Base-by-base conservation (phyloP, 345 rosid genomes). In the Populus pruinosa region DNA sequence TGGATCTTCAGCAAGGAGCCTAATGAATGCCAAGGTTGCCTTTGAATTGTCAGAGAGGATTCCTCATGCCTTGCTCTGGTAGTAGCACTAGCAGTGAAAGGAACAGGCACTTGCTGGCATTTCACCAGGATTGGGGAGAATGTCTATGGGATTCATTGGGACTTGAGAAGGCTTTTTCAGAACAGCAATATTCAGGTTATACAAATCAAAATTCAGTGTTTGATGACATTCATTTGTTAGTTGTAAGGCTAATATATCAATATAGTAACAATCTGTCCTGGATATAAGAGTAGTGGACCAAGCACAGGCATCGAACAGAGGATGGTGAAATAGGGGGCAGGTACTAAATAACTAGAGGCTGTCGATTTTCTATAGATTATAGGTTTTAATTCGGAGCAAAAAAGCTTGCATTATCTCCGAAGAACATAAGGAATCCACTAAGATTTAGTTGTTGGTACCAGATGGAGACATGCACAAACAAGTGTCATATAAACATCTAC, bases 11-110 rank as follows among this genome's bases (percentile, higher is more conserved):
- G 76, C 96, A 90, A 62, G 99, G 99, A n/a, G 20, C 93, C 8
- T 63, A 31, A 96, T 94, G 99, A 96, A 96, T 62, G 87, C 99
- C 17, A 96, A 94, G 79, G 97, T 92, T 12, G 98, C 99, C 5
- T 92, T 91, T 59, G 98, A 92, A 72, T 83, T 96, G 2, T 92
- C 97, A 0, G 97, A 91, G 68, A 86, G 99, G 38, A 83, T 96
- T 67, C 99, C 99, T 69, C 98, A 90, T 96, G 97, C 90, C 98
- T 0, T 93, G 98, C 83, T 94, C 99, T 2, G 94, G 97, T 0
- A 96, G 97, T 35, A 96, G 98, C 87, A 96, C 99, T 2, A 92
- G 97, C 53, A 92, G 97, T 53, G 99, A 94, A 83, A 89, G 71
- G 97, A 96, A 80, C 86, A 90, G 85, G 87, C 70, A n/a, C 81